phyloP scores from a whole-genome alignment of 805 yeast genomes.

The Candida qinlingensis region DNA sequence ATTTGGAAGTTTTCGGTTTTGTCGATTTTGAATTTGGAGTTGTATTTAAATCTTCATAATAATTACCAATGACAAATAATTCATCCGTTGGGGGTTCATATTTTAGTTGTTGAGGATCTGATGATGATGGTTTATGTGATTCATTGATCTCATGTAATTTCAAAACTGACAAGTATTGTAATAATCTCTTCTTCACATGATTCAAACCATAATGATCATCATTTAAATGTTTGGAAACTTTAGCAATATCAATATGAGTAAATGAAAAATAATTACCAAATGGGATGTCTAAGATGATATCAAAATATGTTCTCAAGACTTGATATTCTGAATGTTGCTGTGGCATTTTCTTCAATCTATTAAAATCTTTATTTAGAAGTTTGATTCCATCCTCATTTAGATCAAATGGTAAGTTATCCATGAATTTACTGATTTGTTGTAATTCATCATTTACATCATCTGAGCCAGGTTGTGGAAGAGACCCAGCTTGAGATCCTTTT shows the following conservation, averaged over 20 bases:
- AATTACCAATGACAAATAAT: slow-evolving; percentile 17
- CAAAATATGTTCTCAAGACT: slow-evolving; percentile 58
- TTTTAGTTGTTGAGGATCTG: neutral
- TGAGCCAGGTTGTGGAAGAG: neutral
- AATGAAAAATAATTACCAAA: slow-evolving; percentile 35
- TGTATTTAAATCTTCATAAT: slow-evolving; percentile 3
- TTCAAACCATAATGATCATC: slow-evolving; percentile 76
- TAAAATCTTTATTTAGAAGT: slow-evolving; percentile 43
- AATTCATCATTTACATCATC: slow-evolving; percentile 35
- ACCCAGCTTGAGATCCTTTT: neutral
- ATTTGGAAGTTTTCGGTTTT: neutral
- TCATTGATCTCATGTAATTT: slow-evolving; percentile 39
- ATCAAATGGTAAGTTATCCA: slow-evolving; percentile 21
- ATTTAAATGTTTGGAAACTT: slow-evolving; percentile 55
- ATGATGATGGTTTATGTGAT: slow-evolving; percentile 1
- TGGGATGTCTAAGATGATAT: slow-evolving; percentile 60
- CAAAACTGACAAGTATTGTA: slow-evolving; percentile 77
- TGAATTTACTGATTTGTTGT: slow-evolving; percentile 26
- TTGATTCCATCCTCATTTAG: slow-evolving; percentile 39
- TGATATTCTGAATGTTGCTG: slow-evolving; percentile 60
- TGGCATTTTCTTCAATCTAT: slow-evolving; percentile 45
- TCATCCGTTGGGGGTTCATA: slow-evolving; percentile 6
- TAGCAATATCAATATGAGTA: slow-evolving; percentile 39
- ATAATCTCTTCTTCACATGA: slow-evolving; percentile 65
- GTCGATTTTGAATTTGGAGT: neutral